Evolutionary conservation across 495 filamentous ascomycete species (phyloP), one percentile per base, ranked within the genome.

Genomic region (Cercophora scortea): DNA sequence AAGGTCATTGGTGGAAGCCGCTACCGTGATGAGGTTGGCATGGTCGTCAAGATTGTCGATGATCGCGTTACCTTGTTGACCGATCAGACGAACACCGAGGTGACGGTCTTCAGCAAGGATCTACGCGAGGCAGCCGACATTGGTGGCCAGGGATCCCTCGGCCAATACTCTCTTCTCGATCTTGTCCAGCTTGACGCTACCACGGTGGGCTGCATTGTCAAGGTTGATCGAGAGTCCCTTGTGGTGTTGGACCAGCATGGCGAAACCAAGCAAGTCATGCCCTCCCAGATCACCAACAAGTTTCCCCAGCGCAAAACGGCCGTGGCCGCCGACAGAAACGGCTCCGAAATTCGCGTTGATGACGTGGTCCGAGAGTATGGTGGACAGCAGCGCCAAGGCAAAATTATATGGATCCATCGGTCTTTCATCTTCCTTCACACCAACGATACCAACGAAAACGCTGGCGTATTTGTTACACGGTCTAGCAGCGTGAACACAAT

Each of bases 21-120:
- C 49, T 97, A 86, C 65, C 79, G 85, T 50, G 93, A 97, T 59
- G 94, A 96, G 69, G 82, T 95, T 44, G 94, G 94, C 61, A 95
- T 96, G 87, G 91, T 99, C 11, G 88, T 96, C 42, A 86, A 88
- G 64, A 93, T 96, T 54, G 83, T 81, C 53, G 86, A 90, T 32
- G 94, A 97, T 64, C 82, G 85, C 17, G 90, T 99, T 43, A 97
- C 94, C 1, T 70, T 99, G 49, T 71, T 97, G 32, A 94, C 85
- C 49, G 94, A 99, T 69, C 85, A 90, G 60, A 90, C 79, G 48
- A 90, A 90, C 70, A 82, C 85, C 49, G 94, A 97, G 66, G 88
- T 99, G 53, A 96, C 91, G 0, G 92, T 99, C 3, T 99, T 99
- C 72, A 96, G 91, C 70, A 96, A 95, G 61, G 94, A 99, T 67